These are phyloP conservation scores for Lasiosphaeria hispida DNA, from an alignment of 495 filamentous ascomycete species.

Conservation along the genomic window DNA sequence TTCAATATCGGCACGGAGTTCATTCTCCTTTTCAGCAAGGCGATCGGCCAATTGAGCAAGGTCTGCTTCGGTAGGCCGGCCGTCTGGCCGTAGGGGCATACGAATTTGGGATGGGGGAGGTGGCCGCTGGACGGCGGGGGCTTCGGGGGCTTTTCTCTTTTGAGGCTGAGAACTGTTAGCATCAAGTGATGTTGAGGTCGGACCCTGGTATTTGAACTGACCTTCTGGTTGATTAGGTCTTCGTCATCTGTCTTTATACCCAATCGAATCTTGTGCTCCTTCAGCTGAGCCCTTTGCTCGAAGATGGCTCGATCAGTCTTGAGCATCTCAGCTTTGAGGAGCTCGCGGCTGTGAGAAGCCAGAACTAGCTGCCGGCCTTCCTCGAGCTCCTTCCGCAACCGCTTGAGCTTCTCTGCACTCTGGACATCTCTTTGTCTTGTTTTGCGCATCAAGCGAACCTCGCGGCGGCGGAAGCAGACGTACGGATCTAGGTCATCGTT, in stretches of 20 bases:
- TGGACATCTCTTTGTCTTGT: constrained; percentile 91
- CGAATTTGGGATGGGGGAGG: constrained; percentile 54
- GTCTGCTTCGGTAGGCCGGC: constrained; percentile 68
- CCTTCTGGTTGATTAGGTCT: constrained; percentile 91
- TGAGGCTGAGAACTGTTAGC: constrained; percentile 52
- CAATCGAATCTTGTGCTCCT: constrained; percentile 82
- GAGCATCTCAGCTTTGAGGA: constrained; percentile 73
- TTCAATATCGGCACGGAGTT: constrained; percentile 73
- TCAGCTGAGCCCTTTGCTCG: constrained; percentile 72
- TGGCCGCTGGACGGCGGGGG: constrained; percentile 53
- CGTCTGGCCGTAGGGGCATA: constrained; percentile 67
- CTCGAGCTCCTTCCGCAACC: constrained; percentile 87
- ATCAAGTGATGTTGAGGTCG: constrained; percentile 27
- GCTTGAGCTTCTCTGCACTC: constrained; percentile 89
- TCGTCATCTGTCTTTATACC: constrained; percentile 92
- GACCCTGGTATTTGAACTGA: constrained; percentile 38
- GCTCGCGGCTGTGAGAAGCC: constrained; percentile 73
- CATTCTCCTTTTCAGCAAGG: constrained; percentile 77
- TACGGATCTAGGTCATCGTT: constrained; percentile 96
- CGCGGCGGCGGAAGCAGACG: constrained; percentile 95
- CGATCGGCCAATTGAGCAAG: constrained; percentile 72
- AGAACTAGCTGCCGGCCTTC: constrained; percentile 78
- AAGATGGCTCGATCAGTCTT: constrained; percentile 72
- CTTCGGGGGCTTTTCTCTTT: constrained; percentile 66
- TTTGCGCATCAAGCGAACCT: constrained; percentile 91